phyloP scores from a whole-genome alignment of 139 green algal genomes.

The Chlorella sorokiniana region DNA sequence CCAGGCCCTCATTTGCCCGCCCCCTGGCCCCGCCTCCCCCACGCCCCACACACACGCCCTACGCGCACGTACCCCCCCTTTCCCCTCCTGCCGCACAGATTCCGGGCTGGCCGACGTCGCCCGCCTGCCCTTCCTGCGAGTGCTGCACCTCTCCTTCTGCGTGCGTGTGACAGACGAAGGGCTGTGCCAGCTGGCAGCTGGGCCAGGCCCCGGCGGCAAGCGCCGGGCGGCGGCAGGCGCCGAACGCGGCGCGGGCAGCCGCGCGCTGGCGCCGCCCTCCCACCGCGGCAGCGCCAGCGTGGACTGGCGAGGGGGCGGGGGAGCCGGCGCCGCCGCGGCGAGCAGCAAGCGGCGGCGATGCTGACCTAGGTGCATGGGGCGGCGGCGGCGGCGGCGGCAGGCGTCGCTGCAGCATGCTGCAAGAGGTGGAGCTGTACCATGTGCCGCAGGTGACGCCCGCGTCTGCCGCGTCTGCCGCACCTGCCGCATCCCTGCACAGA shows the following conservation, averaged over 20 bases:
- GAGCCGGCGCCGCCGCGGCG: not conserved
- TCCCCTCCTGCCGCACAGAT: not conserved
- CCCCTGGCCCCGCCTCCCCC: too few relatives aligned
- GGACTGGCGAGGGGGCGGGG: not conserved
- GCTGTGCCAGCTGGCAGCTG: not conserved
- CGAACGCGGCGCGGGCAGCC: not conserved
- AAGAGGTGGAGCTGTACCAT: slow-evolving; percentile 31
- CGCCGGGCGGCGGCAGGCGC: too few relatives aligned
- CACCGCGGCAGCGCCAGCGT: not conserved
- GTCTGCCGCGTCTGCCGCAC: not conserved
- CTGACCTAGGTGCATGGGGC: not conserved
- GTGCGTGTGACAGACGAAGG: slow-evolving; percentile 8
- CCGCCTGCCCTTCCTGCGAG: slow-evolving; percentile 15
- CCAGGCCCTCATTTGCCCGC: too few relatives aligned
- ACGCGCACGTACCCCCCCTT: not conserved
- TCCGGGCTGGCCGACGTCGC: not conserved
- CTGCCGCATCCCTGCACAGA: not conserved
- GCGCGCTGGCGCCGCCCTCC: not conserved
- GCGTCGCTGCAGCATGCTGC: not conserved
- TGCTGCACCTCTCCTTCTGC: slow-evolving; percentile 23
- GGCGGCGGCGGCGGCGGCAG: not conserved
- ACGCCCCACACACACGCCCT: not conserved
- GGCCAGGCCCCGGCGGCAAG: not conserved
- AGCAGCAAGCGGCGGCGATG: not conserved
- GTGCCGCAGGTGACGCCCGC: not conserved